Evolutionary conservation across 345 rosid species (phyloP), one percentile per base, ranked within the genome.

Genomic region (Rhizophora mangle): DNA sequence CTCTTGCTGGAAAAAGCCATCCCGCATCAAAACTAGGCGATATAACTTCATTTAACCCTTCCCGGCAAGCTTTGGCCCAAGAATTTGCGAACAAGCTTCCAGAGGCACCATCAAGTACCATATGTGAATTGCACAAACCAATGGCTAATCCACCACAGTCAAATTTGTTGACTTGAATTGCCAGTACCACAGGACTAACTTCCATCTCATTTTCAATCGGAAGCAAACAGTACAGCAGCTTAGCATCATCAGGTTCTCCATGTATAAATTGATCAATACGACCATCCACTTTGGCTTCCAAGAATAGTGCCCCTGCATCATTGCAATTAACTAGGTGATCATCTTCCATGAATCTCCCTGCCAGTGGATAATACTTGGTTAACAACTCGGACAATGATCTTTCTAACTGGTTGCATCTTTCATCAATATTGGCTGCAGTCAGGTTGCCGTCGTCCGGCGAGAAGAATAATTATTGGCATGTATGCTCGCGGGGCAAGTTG

Each of bases 61-160:
- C 62, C 11, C 78, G 69, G 5, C 66, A 66, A 0, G 66, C 58
- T 7, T 74, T 29, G 1, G 74, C 54, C 89, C 89, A 81, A 0
- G 74, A 76, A 51, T 67, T 67, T 58, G 80, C 54, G 80, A 85
- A 81, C 26, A 75, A 72, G 21, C 75, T 24, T 0, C 72, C 22
- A 1, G 78, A 71, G 0, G 65, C 76, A 1, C 82, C 87, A 29
- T 83, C 87, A 2, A 75, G 68, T 68, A 81, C 63, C 60, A 68
- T 75, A 70, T 85, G 89, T 20, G 82, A 73, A 43, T 79, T 54
- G 66, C 84, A 81, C 13, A 76, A 0, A n/a, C 84, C 82, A 7
- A 83, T 76, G 15, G 78, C 82, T 1, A 83, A 65, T 1, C 84
- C 80, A 0, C 89, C 82, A 6, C 84, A 80, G 0, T 76, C 32